These are phyloP conservation scores for Cryphonectria radicalis DNA, from an alignment of 2,329 filamentous ascomycete species.

Conservation along the genomic window DNA sequence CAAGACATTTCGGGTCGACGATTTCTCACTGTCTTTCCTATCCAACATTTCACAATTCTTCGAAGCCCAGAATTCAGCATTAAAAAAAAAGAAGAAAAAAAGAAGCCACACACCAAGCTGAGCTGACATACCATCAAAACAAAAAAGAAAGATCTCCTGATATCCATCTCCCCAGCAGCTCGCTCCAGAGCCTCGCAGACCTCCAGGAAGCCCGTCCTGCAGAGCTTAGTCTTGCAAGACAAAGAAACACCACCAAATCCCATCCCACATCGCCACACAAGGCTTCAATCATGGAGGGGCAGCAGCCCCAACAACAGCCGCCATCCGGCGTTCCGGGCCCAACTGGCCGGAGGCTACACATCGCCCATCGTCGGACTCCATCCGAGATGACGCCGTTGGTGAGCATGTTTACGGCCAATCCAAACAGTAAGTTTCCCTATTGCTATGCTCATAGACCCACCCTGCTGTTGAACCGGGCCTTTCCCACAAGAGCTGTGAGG, in stretches of 20 bases:
- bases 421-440: constrained; percentile 60
- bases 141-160: background rate
- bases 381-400: constrained; percentile 97
- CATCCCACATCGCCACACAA: constrained; percentile 38
- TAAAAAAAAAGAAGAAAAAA: background rate
- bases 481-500: background rate
- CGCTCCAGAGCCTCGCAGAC: constrained; percentile 51
- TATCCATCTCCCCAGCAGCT: constrained; percentile 8
- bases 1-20: constrained; percentile 5
- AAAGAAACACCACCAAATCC: background rate
- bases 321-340: constrained; percentile 69
- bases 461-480: background rate
- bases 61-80: background rate
- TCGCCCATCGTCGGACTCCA: constrained; percentile 94
- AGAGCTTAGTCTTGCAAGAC: background rate
- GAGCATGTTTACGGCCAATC: constrained; percentile 76
- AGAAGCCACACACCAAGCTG: background rate
- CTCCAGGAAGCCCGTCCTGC: constrained; percentile 40
- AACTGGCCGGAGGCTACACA: constrained; percentile 87
- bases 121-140: background rate
- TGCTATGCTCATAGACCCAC: background rate
- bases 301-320: constrained; percentile 60
- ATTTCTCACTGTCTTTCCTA: constrained; percentile 26
- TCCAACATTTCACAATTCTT: constrained; percentile 12
- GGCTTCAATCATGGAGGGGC: constrained; percentile 58